Conservation (phyloP, 1,284 basidiomycete species). For the Trametes versicolor region DNA sequence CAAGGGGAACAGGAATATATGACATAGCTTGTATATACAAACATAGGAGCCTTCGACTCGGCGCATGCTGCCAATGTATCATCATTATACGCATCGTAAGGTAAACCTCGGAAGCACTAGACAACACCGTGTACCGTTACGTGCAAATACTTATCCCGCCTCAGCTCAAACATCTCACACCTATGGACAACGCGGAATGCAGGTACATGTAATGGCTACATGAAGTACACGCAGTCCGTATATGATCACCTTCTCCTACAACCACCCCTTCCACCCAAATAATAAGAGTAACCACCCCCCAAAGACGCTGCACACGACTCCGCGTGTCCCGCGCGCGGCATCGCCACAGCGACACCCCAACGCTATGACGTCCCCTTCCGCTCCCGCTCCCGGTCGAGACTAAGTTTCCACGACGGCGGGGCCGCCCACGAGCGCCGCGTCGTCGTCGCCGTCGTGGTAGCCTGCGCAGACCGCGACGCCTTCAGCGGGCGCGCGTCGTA, state of each 20-base stretch:
- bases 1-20: too few relatives aligned
- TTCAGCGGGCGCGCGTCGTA: constrained; percentile 12
- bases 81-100: neutral
- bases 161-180: too few relatives aligned
- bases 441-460: neutral
- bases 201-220: constrained; percentile 3
- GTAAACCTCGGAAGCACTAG: too few relatives aligned
- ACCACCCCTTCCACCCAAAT: neutral
- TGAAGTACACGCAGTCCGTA: constrained; percentile 7
- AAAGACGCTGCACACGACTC: constrained; percentile 11
- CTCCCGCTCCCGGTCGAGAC: constrained; percentile 15
- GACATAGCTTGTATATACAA: too few relatives aligned
- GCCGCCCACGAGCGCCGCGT: constrained; percentile 31
- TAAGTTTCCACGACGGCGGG: constrained; percentile 34
- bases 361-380: neutral
- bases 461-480: constrained; percentile 4
- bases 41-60: too few relatives aligned
- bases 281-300: neutral
- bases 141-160: too few relatives aligned
- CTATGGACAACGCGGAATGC: too few relatives aligned
- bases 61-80: neutral
- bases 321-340: constrained; percentile 16
- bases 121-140: too few relatives aligned
- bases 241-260: neutral
- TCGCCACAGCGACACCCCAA: neutral